Base-by-base conservation (phyloP, 139 green algal genomes). In the Chlamydomonas sp. region DNA sequence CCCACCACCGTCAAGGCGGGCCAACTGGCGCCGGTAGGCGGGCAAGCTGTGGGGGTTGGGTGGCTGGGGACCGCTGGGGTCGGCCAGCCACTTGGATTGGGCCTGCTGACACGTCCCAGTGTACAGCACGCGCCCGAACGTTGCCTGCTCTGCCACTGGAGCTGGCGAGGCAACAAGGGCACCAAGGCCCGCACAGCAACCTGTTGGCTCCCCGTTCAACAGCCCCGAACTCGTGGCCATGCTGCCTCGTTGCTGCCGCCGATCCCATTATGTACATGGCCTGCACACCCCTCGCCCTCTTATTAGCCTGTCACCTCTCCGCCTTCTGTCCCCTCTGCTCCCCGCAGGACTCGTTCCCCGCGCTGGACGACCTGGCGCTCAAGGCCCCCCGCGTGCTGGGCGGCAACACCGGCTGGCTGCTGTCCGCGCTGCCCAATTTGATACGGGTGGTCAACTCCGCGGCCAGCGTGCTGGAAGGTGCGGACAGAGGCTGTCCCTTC, bases 371-470 rank as follows among this genome's bases (percentile, higher is more conserved):
- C 71, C 69, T 88, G 77, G 82, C 83, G 10, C 59, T 89, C 31
- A 20, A 61, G 66, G 71, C 82, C 15, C 82, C 82, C 60, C 67
- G 79, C 68, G 2, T 79, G 63, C 71, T 86, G 16, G 81, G 81
- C 62, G 20, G 12, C 63, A 63, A 88, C 18, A 5, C 68, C 12
- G 83, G 73, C 6, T 80, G 61, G 83, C 77, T 94, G n/a, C 84
- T 94, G 63, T 80, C 77, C 18, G 72, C 79, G 0, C 14, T 89
- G 9, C 85, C 87, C 76, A 93, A 93, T 83, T 68, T 94, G 58
- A 76, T 93, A 62, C 85, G 91, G 9, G 93, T 93, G 72, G 77
- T 88, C 6, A 90, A 86, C 69, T 90, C 88, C 17, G 84, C 80
- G 0, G 88, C 91, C 1, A 79, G 69, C 12, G 76, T 78, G 20